phyloP scores from a whole-genome alignment of 768 basidiomycete genomes.

The Artomyces pyxidatus region DNA sequence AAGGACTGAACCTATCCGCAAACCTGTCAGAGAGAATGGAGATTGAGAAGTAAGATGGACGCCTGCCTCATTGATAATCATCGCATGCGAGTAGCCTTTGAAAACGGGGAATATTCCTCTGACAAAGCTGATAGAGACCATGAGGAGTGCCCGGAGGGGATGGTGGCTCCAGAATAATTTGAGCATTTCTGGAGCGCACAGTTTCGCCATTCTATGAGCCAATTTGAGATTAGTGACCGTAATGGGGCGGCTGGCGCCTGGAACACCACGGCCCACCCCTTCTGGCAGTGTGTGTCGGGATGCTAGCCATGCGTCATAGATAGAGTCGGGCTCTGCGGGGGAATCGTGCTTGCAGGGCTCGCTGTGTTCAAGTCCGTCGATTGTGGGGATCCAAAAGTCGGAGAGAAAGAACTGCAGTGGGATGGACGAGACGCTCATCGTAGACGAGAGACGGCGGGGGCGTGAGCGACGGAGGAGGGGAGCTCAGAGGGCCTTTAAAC shows the following conservation, averaged over 20 bases:
- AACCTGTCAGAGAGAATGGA: background rate
- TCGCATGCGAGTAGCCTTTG: slow-evolving; percentile 78
- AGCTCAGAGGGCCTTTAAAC: background rate
- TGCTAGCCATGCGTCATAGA: slow-evolving; percentile 23
- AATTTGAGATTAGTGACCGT: slow-evolving; percentile 46
- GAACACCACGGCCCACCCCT: slow-evolving; percentile 25
- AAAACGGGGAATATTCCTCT: slow-evolving; percentile 76
- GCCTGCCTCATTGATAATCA: slow-evolving; percentile 77
- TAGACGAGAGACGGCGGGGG: background rate
- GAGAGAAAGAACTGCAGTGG: background rate
- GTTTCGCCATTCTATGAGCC: slow-evolving; percentile 46
- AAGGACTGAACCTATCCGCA: slow-evolving; percentile 53
- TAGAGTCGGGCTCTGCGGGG: background rate
- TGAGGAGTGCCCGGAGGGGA: slow-evolving; percentile 60
- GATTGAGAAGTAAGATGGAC: background rate
- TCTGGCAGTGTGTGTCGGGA: slow-evolving; percentile 16
- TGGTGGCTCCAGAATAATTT: slow-evolving; percentile 44
- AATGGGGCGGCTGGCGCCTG: slow-evolving; percentile 65
- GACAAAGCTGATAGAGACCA: slow-evolving; percentile 62
- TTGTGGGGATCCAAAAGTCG: background rate
- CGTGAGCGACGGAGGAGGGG: background rate
- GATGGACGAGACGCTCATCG: background rate
- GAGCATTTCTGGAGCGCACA: slow-evolving; percentile 50
- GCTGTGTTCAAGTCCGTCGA: background rate
- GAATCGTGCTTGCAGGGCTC: background rate